Conservation (phyloP, 2,329 filamentous ascomycete species). For the Colletotrichum incanum region DNA sequence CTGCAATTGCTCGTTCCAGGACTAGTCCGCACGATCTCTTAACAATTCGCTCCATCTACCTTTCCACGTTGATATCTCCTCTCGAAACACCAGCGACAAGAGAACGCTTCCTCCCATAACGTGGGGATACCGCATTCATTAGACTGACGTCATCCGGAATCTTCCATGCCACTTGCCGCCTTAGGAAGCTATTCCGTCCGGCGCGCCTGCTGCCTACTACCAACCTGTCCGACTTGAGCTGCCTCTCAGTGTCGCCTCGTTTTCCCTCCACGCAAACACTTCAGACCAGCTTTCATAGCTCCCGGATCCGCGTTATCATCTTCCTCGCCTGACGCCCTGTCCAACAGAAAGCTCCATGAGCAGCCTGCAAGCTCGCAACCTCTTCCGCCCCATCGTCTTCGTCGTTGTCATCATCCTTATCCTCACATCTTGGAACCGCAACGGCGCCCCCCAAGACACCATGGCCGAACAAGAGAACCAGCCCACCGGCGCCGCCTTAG, state of each 20-base stretch:
- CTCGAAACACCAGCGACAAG: not conserved
- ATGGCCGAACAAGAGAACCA: slow-evolving; percentile 27
- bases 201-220: not conserved
- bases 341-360: slow-evolving; percentile 18
- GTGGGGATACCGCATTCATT: slow-evolving; percentile 1
- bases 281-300: not conserved
- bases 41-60: not conserved
- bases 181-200: slow-evolving; percentile 24
- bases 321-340: not conserved
- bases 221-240: not conserved
- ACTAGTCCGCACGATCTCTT: slow-evolving; percentile 1
- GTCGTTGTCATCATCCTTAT: slow-evolving; percentile 21
- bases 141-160: slow-evolving; percentile 33
- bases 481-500: slow-evolving; percentile 29
- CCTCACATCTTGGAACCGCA: slow-evolving; percentile 19
- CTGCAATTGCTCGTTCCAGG: slow-evolving; percentile 8
- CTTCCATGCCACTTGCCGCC: slow-evolving; percentile 14
- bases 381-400: slow-evolving; percentile 29
- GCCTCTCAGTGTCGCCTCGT: not conserved
- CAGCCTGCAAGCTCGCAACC: not conserved
- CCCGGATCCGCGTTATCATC: not conserved
- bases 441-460: slow-evolving; percentile 28
- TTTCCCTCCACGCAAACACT: not conserved
- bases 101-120: not conserved
- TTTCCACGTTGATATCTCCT: slow-evolving; percentile 19